Evolutionary conservation across 352 stramenopile genomes (phyloP).

Genomic region (Phytopythium chamaehyphon): DNA sequence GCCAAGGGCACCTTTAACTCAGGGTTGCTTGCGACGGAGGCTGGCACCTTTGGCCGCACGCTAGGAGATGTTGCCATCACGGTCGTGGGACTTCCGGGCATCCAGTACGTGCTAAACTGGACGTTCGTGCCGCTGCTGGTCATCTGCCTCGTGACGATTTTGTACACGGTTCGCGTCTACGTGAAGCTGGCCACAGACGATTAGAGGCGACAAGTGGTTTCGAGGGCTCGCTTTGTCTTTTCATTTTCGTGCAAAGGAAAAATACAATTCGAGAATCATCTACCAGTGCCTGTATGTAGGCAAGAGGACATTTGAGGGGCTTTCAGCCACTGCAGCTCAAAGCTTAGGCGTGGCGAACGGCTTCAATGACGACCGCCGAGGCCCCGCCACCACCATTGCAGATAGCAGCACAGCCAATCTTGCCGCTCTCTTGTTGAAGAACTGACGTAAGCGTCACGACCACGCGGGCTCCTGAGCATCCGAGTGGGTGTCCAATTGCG

Average conservation of each 20-base stretch:
- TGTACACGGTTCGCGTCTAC: constrained; percentile 75
- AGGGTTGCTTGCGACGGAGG: constrained; percentile 91
- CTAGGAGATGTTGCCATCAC: constrained; percentile 87
- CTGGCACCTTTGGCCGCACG: constrained; percentile 87
- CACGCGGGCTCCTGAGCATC: constrained; percentile 83
- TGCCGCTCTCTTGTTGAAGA: constrained; percentile 88
- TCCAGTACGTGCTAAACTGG: constrained; percentile 84
- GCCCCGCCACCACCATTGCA: constrained; percentile 97
- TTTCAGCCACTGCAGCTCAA: not conserved
- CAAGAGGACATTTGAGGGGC: not conserved
- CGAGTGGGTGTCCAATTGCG: constrained; percentile 59
- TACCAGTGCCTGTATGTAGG: too few relatives aligned
- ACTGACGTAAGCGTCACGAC: constrained; percentile 91
- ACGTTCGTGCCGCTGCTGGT: constrained; percentile 68
- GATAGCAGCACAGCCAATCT: constrained; percentile 90
- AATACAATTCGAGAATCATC: not conserved
- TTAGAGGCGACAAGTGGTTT: constrained; percentile 9
- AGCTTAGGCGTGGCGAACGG: constrained; percentile 15
- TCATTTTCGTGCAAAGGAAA: not conserved
- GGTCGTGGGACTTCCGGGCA: constrained; percentile 69
- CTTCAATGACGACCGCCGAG: constrained; percentile 93
- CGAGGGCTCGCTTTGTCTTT: not conserved
- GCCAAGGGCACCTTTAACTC: constrained; percentile 94
- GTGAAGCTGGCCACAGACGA: constrained; percentile 57
- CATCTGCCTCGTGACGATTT: constrained; percentile 48